Base-by-base conservation (phyloP, 2,329 filamentous ascomycete genomes). In the Fonsecaea nubica region DNA sequence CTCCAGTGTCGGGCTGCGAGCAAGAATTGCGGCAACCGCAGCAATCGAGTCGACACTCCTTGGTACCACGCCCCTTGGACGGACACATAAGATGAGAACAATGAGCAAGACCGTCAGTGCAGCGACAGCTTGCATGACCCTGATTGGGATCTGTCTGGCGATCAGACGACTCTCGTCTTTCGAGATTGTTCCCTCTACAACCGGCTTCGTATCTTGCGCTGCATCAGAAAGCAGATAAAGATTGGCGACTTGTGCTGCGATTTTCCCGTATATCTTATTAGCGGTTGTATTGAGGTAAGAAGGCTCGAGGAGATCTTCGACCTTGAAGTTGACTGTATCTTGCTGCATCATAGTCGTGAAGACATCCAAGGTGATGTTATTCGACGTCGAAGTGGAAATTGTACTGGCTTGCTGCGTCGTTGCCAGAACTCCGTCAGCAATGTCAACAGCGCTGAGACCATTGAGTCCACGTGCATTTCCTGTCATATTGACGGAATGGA, bases 21-120 rank as follows among this genome's bases (percentile, higher is more conserved):
- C 65, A 33, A 70, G 60, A 38, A 70, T 70, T 30, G 63, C 65
- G 4, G 68, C 63, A 36, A 70, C 53, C 1, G 68, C 68, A 33
- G 63, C 68, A 32, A 70, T 67, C 2, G 65, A 68, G 36, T 70
- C 68, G 12, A 70, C 45, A 13, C 63, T 63, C 54, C 68, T 58
- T 18, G 68, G 68, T 30, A 70, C 68, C 15, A 70, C 65, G 1
- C 66, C 65, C 48, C 65, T 42, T 21, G 68, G 68, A 3, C 45
- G 56, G 25, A 60, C 50, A 33, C 66, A 68, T 35, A 68, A 13
- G 18, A 68, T 58, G 33, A 66, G 9, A 21, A 68, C n/a, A 21
- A 64, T 63, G 3, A 70, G 30, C 12, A 70, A 25, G 18, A 70
- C 48, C 56, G 64, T 66, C 6, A 50, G 56, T 1, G 38, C 68